A percentile compares a stretch with the other conserved stretches of the same genome.
These are phyloP conservation scores for Neurospora sp. DNA, from an alignment of 495 filamentous ascomycete genomes.

Conservation along the genomic window DNA sequence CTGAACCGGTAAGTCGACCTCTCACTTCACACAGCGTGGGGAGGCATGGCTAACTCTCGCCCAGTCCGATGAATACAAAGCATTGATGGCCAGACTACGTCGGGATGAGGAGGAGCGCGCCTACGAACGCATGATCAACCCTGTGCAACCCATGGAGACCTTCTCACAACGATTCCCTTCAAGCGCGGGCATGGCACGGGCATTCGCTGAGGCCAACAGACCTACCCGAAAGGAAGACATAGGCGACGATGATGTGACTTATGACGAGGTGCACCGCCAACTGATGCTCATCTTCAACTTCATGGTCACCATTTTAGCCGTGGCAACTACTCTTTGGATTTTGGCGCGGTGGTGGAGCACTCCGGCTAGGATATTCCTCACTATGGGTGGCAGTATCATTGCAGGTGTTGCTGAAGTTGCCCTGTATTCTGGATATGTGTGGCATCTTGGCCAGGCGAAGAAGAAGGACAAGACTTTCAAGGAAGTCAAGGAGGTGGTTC, in stretches of 20 bases:
- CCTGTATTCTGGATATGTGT: slow-evolving; percentile 78
- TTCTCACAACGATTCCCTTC: slow-evolving; percentile 49
- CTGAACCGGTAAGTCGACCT: slow-evolving; percentile 54
- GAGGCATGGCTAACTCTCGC: too few species aligned
- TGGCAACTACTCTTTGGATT: slow-evolving; percentile 63
- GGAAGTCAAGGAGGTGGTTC: slow-evolving; percentile 61
- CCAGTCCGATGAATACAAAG: slow-evolving; percentile 79
- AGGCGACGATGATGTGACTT: slow-evolving; percentile 47
- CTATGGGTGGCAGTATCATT: slow-evolving; percentile 54
- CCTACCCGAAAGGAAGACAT: slow-evolving; percentile 27
- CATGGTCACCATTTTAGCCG: slow-evolving; percentile 60
- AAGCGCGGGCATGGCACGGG: slow-evolving; percentile 32
- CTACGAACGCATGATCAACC: slow-evolving; percentile 68
- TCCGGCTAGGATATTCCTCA: slow-evolving; percentile 56
- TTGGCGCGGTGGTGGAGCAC: slow-evolving; percentile 60
- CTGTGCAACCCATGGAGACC: slow-evolving; percentile 42
- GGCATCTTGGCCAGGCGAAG: slow-evolving; percentile 65
- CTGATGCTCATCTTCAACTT: slow-evolving; percentile 67
- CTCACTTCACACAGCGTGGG: too few species aligned
- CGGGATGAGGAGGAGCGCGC: slow-evolving; percentile 64
- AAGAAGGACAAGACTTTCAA: slow-evolving; percentile 49
- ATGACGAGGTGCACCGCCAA: slow-evolving; percentile 65
- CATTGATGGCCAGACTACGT: slow-evolving; percentile 76
- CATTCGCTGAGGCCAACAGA: slow-evolving; percentile 40
- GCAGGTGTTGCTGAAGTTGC: slow-evolving; percentile 82